Evolutionary conservation across 2,329 filamentous ascomycete genomes (phyloP), one percentile per base, ranked within the genome.

Genomic region (Colletotrichum sojae): DNA sequence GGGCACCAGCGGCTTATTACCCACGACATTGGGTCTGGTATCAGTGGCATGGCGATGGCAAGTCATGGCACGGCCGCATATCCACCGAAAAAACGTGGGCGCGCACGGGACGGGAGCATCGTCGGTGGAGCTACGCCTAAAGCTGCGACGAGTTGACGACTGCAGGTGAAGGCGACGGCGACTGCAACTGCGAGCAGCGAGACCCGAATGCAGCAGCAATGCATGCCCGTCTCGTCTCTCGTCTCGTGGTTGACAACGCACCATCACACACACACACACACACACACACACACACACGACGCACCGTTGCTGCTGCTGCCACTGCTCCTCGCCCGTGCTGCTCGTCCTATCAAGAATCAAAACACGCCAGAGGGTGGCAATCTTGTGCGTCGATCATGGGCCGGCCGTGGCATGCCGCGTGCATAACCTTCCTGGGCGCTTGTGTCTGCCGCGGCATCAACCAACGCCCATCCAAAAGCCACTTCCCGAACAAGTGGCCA

Each of bases 211-310:
- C 31, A 36, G 55, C 51, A 60, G 55, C 48, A 45, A 51, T 65
- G 54, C 40, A 58, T n/a, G 13, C 53, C 36, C 65, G 53, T 65
- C 54, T 59, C 54, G 55, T 66, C 49, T 66, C 49, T 54, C 25
- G 49, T 69, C 54, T 48, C 48, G 36, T 66, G 66, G 55, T 66
- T 56, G 62, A 66, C 66, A 69, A 66, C 66, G 62, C 66, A 69
- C 62, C 55, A 46, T 49, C 65, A 51, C 61, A 64, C 54, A 48
- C 36, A 27, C 22, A 18, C 25, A 63, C 52, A 15, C 48, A 48
- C 36, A 27, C 65, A 51, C 61, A 64, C 54, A 48, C 36, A 27
- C 22, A 18, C 25, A 63, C 52, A 15, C 48, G 31, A 61, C 22
- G n/a, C 20, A 53, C 22, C 53, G 46, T 36, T 49, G 27, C 59